Evolutionary conservation across 345 rosid genomes (phyloP).

Genomic region (Streptanthus diversifolius): DNA sequence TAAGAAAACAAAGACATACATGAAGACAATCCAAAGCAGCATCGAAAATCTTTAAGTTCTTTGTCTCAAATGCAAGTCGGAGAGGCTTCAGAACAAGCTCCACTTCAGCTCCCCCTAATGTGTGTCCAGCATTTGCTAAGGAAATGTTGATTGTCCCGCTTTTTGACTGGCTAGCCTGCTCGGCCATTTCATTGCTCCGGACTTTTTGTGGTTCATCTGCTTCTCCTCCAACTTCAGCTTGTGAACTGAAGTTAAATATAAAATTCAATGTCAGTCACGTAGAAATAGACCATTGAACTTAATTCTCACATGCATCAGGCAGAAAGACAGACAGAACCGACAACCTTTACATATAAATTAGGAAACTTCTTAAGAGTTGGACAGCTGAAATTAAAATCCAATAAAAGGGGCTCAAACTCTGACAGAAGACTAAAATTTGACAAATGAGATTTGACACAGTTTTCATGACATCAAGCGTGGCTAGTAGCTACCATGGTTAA

Average conservation of each 20-base stretch:
- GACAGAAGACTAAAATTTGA: not conserved
- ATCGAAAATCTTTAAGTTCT: conserved; percentile 78
- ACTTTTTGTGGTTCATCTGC: conserved; percentile 39
- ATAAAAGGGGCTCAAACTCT: conserved; percentile 8
- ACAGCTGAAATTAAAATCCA: not conserved
- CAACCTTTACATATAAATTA: conserved; percentile 8
- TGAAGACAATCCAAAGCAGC: conserved; percentile 98
- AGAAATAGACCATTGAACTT: conserved; percentile 1
- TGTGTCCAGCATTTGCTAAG: conserved; percentile 75
- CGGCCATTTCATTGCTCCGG: conserved; percentile 40
- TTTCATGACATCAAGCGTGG: conserved; percentile 2
- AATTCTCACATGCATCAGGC: conserved; percentile 16
- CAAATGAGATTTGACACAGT: not conserved
- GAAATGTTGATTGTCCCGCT: conserved; percentile 48
- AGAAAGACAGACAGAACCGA: not conserved
- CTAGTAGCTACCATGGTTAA: conserved; percentile 2
- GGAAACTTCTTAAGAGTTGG: not conserved
- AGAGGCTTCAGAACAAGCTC: conserved; percentile 94
- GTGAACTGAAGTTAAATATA: conserved; percentile 45
- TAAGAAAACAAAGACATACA: conserved; percentile 44
- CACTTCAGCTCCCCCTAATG: conserved; percentile 73
- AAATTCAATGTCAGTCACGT: conserved; percentile 2
- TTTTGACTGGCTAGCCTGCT: conserved; percentile 41
- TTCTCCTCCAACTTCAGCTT: conserved; percentile 54
- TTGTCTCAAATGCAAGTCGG: conserved; percentile 88